Evolutionary conservation across 2,329 filamentous ascomycete species (phyloP), one percentile per base, ranked within the genome.

Genomic region (Fusarium bactridioides): DNA sequence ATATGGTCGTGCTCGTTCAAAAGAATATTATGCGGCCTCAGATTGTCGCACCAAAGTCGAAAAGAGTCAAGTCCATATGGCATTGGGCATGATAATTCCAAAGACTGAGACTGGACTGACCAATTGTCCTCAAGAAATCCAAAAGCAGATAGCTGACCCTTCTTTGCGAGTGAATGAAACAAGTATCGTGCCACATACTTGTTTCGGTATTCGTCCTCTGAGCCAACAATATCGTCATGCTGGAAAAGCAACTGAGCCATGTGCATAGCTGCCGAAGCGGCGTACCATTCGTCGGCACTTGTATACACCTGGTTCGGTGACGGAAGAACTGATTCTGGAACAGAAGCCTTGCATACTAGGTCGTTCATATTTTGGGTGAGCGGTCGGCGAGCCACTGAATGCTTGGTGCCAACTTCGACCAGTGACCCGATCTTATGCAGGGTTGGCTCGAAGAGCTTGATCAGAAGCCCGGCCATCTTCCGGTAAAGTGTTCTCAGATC

Each of bases 161-260:
- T 44, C 55, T 70, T 74, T 10, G 79, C 79, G 9, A 83, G 61
- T 45, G 72, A 80, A 10, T 80, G 82, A 65, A 85, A 85, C 1
- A 85, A 69, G 29, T 82, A 79, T 7, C 82, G 82, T 9, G 82
- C 80, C 7, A 84, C 78, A 57, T 84, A 84, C 64, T 86, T 85
- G 31, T 81, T 82, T 8, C 81, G 77, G 53, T 79, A 82, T 62
- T 86, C 83, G 19, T 82, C 80, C 29, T 79, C 82, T 4, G 78
- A 76, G 1, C 64, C 59, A 5, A 84, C 74, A 1, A 80, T 70
- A 44, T 84, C 79, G 66, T 85, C 84, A 54, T 79, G 81, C 69
- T 86, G 82, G 59, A 83, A 83, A 15, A 78, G 23, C 7, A 85
- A 75, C 21, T 82, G 80, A 27, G 75, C 75, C 11, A 87, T 73